Evolutionary conservation across 2,329 filamentous ascomycete genomes (phyloP).

Genomic region (Lomentospora prolificans): DNA sequence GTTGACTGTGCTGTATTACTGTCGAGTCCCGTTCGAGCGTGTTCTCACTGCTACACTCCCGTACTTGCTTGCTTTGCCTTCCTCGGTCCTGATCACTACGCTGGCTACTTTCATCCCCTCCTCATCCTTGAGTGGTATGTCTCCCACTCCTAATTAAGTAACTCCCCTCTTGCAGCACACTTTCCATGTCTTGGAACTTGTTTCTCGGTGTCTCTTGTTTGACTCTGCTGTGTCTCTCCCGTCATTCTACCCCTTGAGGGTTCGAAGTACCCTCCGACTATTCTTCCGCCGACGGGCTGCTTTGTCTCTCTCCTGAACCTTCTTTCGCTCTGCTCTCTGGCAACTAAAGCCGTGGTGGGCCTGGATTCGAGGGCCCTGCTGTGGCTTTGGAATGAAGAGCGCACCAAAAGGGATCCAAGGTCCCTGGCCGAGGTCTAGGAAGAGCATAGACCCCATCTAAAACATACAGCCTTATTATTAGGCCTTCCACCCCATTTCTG

Average conservation of each 20-base stretch:
- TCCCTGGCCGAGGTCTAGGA: too few species aligned
- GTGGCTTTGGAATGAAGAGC: not conserved
- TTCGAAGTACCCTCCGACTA: not conserved
- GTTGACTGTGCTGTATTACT: not conserved
- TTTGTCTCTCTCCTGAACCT: not conserved
- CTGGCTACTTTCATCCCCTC: not conserved
- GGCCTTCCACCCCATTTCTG: not conserved
- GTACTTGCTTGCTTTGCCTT: not conserved
- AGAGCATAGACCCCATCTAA: not conserved
- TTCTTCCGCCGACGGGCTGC: not conserved
- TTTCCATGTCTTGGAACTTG: conserved; percentile 1
- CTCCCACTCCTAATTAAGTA: not conserved
- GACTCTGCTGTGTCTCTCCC: not conserved
- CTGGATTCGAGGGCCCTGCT: not conserved
- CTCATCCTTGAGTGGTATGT: not conserved
- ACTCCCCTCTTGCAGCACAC: not conserved
- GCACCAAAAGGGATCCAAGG: not conserved
- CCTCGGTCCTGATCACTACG: not conserved
- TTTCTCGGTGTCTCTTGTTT: not conserved
- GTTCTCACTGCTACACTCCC: not conserved
- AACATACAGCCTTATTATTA: not conserved
- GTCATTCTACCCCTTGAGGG: not conserved
- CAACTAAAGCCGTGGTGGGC: too few species aligned
- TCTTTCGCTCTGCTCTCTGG: not conserved
- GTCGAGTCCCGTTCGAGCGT: not conserved